Evolutionary conservation across 1,284 basidiomycete species (phyloP).

Genomic region (Cryptococcus sp.): DNA sequence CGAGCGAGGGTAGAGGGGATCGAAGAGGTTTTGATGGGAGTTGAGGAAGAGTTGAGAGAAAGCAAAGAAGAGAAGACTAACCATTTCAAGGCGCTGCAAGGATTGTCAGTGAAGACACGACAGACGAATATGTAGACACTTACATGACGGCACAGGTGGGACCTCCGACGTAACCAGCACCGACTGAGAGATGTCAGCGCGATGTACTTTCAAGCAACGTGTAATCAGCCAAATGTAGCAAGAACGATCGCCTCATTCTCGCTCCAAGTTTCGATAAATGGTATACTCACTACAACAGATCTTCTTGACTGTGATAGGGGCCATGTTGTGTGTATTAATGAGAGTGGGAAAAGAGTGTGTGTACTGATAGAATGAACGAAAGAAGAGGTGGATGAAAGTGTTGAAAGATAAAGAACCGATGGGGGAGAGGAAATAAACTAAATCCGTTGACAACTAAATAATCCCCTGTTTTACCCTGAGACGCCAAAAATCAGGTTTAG

Average conservation of each 20-base stretch:
- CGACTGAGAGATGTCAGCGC: slow-evolving; percentile 56
- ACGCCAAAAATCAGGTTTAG: too few species aligned
- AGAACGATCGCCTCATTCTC: background rate
- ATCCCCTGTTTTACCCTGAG: too few species aligned
- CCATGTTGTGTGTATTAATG: slow-evolving; percentile 30
- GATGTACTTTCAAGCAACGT: too few species aligned
- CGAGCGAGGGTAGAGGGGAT: slow-evolving; percentile 23
- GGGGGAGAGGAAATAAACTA: background rate
- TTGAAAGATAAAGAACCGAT: background rate
- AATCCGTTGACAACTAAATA: too few species aligned
- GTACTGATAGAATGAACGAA: background rate
- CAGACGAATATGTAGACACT: slow-evolving; percentile 4
- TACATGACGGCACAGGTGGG: slow-evolving; percentile 88
- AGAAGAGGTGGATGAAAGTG: background rate
- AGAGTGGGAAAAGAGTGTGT: background rate
- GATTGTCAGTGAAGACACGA: background rate
- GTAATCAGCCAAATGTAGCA: background rate
- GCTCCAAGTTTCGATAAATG: slow-evolving; percentile 1
- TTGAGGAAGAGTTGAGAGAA: background rate
- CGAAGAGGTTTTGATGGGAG: slow-evolving; percentile 1
- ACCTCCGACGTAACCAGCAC: slow-evolving; percentile 93
- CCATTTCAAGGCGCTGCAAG: slow-evolving; percentile 34
- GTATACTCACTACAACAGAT: slow-evolving; percentile 80
- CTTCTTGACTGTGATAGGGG: slow-evolving; percentile 64
- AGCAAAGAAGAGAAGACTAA: slow-evolving; percentile 12